Evolutionary conservation across 2,329 filamentous ascomycete species (phyloP), one percentile per base, ranked within the genome.

Genomic region (Fusarium sp.): DNA sequence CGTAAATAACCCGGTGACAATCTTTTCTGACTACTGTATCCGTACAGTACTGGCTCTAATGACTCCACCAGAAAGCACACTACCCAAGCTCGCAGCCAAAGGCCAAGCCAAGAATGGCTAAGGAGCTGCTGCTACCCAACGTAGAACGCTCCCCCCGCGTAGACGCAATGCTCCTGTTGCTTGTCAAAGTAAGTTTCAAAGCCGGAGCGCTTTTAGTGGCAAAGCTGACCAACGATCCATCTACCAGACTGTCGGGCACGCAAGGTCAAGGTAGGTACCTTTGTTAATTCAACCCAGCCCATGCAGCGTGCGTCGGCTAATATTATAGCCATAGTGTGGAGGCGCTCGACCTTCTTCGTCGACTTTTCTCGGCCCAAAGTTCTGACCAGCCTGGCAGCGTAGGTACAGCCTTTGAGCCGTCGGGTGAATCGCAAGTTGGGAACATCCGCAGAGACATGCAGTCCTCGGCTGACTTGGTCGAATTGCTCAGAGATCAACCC

Each of bases 281-380:
- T 17, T 4, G 5, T 17, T 10, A 5, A 42, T 2, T 17, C 7
- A 41, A 8, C 8, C 2, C 13, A n/a, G 38, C 1, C 38, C 14
- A 7, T 41, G 20, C 20, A 42, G 25, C 25, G 25, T 25, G 14
- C 20, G n/a, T 0, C 15, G 18, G 41, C n/a, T 25, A 25, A 44
- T 12, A 18, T 1, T 18, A 2, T 4, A 18, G 2, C 1, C 0
- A 18, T 8, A 45, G 22, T 45, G 42, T 7, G 17, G 17, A 44
- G 6, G 15, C 3, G 10, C 41, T 6, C 41, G 41, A 25, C 10
- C 15, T 12, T 44, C 41, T 44, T 12, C n/a, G 15, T 7, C 9
- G 17, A 44, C 15, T 0, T 0, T 0, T 18, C 2, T 25, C 41
- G 0, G 0, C n/a, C 0, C 13, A 42, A 15, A 22, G n/a, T 42